Evolutionary conservation across 2,329 filamentous ascomycete species (phyloP), one percentile per base, ranked within the genome.

Genomic region (Aplosporella prunicola): DNA sequence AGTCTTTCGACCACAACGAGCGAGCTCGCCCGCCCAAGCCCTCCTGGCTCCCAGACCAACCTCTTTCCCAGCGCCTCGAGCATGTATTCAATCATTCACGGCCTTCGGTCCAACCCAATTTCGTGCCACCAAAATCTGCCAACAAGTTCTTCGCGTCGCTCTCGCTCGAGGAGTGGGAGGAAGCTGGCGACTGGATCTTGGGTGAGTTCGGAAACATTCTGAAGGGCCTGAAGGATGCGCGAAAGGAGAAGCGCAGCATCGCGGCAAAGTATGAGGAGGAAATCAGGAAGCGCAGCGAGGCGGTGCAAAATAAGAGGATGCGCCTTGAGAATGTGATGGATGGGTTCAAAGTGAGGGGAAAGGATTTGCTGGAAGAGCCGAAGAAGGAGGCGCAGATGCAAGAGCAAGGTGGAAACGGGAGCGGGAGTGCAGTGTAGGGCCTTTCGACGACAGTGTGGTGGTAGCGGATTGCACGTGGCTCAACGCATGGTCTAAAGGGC

Each of bases 121-220:
- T 57, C 6, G 42, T 44, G 18, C 20, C 43, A 1, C 34, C 55
- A 17, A 57, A 66, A 3, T 69, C 74, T 42, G 51, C 53, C 3
- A 46, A 55, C 3, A 46, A 55, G 0, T 74, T 77, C 51, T 68
- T 80, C 44, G 55, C 60, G 2, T 64, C 62, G 8, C 59, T 79
- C 26, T 56, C 60, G 1, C 63, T 76, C 11, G 53, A 62, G 3
- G 66, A 78, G 43, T 78, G 76, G 72, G 76, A 79, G 54, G 67
- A 75, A 30, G 71, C 73, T 15, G 76, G 76, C 3, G 71, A 76
- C 40, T 72, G 74, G 64, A 68, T 80, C 30, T 61, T 78, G 1
- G 66, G 69, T 2, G 63, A 66, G 33, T 77, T 79, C 47, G 60
- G 60, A 32, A 55, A 61, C 4, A 56, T 76, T 26, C 51, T 78